phyloP scores from a whole-genome alignment of 2,329 filamentous ascomycete genomes.

The Colletotrichum tropicale region DNA sequence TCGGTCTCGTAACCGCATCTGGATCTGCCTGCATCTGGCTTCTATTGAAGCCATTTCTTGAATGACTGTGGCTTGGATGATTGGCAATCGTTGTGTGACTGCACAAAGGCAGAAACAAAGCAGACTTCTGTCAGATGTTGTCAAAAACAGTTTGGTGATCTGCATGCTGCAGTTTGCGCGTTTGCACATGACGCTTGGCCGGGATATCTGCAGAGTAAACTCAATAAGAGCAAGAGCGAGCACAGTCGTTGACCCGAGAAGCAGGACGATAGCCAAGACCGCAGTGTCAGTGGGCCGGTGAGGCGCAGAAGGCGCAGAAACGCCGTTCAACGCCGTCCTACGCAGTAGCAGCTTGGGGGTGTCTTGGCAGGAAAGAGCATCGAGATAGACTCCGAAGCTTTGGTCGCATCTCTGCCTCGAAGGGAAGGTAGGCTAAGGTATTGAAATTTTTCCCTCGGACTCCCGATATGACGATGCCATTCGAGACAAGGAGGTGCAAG shows the following conservation, averaged over 20 bases:
- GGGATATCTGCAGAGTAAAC: not conserved
- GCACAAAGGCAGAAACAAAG: not conserved
- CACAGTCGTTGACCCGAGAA: not conserved
- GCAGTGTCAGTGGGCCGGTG: not conserved
- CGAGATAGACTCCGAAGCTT: not conserved
- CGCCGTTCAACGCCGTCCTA: not conserved
- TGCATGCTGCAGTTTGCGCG: not conserved
- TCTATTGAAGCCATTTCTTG: not conserved
- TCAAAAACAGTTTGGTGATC: not conserved
- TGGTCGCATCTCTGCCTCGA: not conserved
- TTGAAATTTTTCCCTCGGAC: not conserved
- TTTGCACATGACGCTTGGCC: not conserved
- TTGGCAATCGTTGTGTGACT: not conserved
- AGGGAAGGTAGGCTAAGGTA: not conserved
- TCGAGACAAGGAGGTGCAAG: not conserved
- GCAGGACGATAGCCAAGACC: not conserved
- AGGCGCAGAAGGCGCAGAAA: constrained; percentile 10
- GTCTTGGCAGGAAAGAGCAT: not conserved
- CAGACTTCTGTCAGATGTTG: not conserved
- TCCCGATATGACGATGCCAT: not conserved
- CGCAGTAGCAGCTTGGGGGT: constrained; percentile 9
- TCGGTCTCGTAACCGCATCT: not conserved
- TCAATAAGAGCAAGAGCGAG: not conserved
- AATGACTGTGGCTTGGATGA: not conserved
- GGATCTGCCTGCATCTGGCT: not conserved